Evolutionary conservation across 352 stramenopile genomes (phyloP).

Genomic region (Phytopythium chamaehyphon): DNA sequence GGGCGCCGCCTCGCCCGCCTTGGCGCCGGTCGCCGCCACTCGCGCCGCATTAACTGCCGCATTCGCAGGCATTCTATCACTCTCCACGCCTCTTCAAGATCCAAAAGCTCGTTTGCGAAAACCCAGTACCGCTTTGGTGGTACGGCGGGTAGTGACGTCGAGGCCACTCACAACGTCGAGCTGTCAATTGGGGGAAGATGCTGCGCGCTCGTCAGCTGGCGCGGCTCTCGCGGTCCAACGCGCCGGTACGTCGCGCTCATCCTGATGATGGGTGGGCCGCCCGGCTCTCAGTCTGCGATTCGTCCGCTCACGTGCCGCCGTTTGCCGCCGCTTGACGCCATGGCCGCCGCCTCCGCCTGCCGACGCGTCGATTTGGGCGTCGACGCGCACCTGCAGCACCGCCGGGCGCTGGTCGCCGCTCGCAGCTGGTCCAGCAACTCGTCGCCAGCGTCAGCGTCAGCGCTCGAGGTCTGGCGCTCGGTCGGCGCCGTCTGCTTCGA

Average conservation of each 20-base stretch:
- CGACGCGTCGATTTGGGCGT: neutral
- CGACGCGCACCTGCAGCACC: slow-evolving; percentile 9
- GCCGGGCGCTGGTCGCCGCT: slow-evolving; percentile 16
- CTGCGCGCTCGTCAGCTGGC: slow-evolving; percentile 20
- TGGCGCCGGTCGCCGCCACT: neutral
- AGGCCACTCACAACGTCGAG: too few species aligned
- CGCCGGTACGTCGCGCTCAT: neutral
- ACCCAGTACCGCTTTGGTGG: too few species aligned
- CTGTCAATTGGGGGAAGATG: slow-evolving; percentile 10
- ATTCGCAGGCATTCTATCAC: too few species aligned
- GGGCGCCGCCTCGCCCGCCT: neutral
- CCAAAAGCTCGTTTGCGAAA: too few species aligned
- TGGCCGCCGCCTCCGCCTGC: neutral
- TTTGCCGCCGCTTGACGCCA: neutral
- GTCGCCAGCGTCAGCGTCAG: slow-evolving; percentile 15
- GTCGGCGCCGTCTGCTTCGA: slow-evolving; percentile 86
- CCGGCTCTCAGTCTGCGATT: neutral
- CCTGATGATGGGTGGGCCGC: slow-evolving; percentile 2
- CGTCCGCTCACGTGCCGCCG: neutral
- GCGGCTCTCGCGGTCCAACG: slow-evolving; percentile 10
- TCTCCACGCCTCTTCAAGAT: too few species aligned
- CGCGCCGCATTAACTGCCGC: neutral
- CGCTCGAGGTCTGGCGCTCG: slow-evolving; percentile 60
- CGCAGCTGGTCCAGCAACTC: slow-evolving; percentile 14
- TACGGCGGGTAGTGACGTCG: neutral